Evolutionary conservation across 2,329 filamentous ascomycete species (phyloP), one percentile per base, ranked within the genome.

Genomic region (Fusarium sp.): DNA sequence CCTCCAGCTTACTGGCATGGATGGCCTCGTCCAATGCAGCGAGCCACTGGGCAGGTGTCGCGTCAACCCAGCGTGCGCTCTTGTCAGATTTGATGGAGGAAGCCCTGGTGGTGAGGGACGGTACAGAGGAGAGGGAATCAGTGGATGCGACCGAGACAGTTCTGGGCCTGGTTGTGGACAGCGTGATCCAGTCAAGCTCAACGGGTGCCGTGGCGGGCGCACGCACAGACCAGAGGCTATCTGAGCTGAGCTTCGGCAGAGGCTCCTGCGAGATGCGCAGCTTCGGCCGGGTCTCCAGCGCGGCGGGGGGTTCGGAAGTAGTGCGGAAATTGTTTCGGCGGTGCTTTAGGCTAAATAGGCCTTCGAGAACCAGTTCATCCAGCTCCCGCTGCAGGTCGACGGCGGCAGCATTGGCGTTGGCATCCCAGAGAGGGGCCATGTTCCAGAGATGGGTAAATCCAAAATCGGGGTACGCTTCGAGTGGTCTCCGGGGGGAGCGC

Each of bases 21-120:
- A 74, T 70, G 36, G 74, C 74, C 43, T 74, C 73, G 7, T 68
- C 61, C 40, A 86, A 78, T 5, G 84, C 84, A 16, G 74, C 73
- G 9, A 78, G 74, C 83, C 83, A 85, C 56, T 78, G 54, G 13
- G 73, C 76, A 65, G 66, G 73, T 30, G 60, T 76, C 55, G 70
- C 77, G 62, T 50, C 74, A 66, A 58, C 69, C 27, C 68, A 76
- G 52, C 68, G 65, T 23, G 50, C 43, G 16, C 43, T 53, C 60
- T 41, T 66, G 30, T 65, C 72, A 9, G 65, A 70, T 27, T 62
- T 65, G 58, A 75, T 69, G 13, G 73, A 75, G 18, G 70, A 73
- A 18, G 73, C 70, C 43, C 62, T 43, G 30, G 65, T 74, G 23
- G 66, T 70, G 23, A 66, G 53, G 27, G 59, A 51, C 27, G 70